These are phyloP conservation scores for Luffa acutangula DNA, from an alignment of 306 rosid species.

Conservation along the genomic window DNA sequence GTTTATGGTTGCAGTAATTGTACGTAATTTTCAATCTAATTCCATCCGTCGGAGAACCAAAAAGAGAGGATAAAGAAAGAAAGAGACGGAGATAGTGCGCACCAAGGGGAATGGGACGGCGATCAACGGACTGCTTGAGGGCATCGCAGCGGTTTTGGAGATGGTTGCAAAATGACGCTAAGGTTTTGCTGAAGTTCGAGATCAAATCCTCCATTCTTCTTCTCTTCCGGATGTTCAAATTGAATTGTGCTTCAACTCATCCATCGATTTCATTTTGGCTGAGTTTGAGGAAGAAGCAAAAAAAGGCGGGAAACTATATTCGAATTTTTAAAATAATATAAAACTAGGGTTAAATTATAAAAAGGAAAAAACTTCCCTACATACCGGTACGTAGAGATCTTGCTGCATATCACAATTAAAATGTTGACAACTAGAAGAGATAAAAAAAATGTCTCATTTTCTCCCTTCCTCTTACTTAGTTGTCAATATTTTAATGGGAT, in stretches of 20 bases:
- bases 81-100: neutral
- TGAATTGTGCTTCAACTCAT: neutral
- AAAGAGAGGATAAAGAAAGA: neutral
- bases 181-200: conserved; percentile 34
- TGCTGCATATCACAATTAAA: no score
- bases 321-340: neutral
- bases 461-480: no score
- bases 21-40: neutral
- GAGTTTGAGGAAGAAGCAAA: neutral
- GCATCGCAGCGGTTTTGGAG: conserved; percentile 59
- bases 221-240: neutral
- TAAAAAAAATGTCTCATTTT: no score
- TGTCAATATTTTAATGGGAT: no score
- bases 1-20: neutral
- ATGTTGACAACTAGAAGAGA: no score
- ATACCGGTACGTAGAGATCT: no score
- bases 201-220: conserved; percentile 50
- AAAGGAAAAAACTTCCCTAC: no score
- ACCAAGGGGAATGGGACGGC: conserved; percentile 91
- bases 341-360: neutral
- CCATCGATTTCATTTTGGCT: neutral
- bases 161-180: conserved; percentile 64
- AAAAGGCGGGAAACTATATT: neutral
- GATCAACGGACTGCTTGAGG: conserved; percentile 60
- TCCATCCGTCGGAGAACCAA: neutral